Base-by-base conservation (phyloP, 1,284 basidiomycete species). In the Tylopilus sp. region DNA sequence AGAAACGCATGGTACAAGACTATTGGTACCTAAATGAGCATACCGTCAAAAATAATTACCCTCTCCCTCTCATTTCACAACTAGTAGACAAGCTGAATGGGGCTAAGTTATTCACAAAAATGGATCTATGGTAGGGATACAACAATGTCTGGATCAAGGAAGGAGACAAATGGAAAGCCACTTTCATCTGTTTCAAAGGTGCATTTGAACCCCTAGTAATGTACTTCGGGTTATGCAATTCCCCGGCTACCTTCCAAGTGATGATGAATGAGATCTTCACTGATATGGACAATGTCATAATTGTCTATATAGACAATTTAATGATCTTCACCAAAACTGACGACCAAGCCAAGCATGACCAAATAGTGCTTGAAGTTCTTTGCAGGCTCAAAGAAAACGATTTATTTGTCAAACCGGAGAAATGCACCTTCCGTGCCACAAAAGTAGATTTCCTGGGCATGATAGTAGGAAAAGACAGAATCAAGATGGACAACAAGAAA, bases 261-360 rank as follows among this genome's bases (percentile, higher is more conserved):
- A 32, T 44, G 22, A 44, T 33, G 22, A 44, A 10, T 41, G n/a
- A n/a, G n/a, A n/a, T n/a, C n/a, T n/a, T n/a, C n/a, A n/a, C n/a
- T n/a, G n/a, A n/a, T n/a, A n/a, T n/a, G n/a, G n/a, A n/a, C n/a
- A n/a, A n/a, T n/a, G n/a, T n/a, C n/a, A n/a, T n/a, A 3, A 9
- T 41, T 0, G 17, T 42, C 5, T 42, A 42, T 8, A 42, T 42
- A 1, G n/a, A 40, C 9, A 7, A 40, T 7, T 5, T 40, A 8
- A 4, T 40, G 14, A 25, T 40, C 1, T 40, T 40, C 11, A 28
- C 26, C 5, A 19, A 28, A 41, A 7, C 1, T 0, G 7, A 22
- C 0, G 1, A 19, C 25, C 1, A 3, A 13, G 17, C 7, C 6
- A 5, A n/a, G 4, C n/a, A 42, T n/a, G 7, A 42, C 1, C 5